Evolutionary conservation across 345 rosid genomes (phyloP).

Genomic region (Lepidium didymum): DNA sequence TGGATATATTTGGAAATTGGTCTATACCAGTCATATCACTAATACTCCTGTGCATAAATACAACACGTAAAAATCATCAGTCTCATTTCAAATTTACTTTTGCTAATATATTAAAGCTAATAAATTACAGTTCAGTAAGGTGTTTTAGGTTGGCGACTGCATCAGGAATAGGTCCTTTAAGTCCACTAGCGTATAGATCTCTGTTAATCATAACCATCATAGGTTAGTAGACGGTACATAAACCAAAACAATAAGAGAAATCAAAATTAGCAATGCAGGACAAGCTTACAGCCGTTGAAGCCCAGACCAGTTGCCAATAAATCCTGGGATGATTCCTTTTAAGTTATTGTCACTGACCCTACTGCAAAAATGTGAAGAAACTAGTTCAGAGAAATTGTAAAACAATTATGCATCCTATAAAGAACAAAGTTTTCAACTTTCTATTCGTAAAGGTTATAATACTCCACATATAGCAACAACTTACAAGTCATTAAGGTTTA

Average conservation of each 20-base stretch:
- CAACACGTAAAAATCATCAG: not conserved
- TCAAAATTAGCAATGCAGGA: not conserved
- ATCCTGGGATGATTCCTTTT: slow-evolving; percentile 54
- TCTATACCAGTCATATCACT: slow-evolving; percentile 33
- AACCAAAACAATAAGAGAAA: not conserved
- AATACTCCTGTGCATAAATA: slow-evolving; percentile 35
- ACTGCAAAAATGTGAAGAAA: slow-evolving; percentile 34
- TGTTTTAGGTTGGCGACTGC: slow-evolving; percentile 29
- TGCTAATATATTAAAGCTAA: not conserved
- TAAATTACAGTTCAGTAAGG: slow-evolving; percentile 31
- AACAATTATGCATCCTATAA: too few species aligned
- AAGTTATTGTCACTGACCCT: slow-evolving; percentile 65
- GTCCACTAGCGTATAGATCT: slow-evolving; percentile 46
- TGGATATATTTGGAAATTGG: slow-evolving; percentile 36
- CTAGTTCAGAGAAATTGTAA: too few species aligned
- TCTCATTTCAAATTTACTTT: not conserved
- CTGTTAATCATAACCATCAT: not conserved
- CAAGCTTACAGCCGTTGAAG: slow-evolving; percentile 54
- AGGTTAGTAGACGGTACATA: not conserved
- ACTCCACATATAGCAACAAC: not conserved
- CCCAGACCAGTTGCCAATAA: slow-evolving; percentile 48
- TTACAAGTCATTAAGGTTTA: slow-evolving; percentile 16
- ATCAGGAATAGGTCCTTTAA: slow-evolving; percentile 42
- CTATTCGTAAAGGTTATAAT: too few species aligned
- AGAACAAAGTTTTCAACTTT: too few species aligned